A percentile compares a stretch with the other conserved stretches of the same genome.
These are phyloP conservation scores for Sarcomyxa edulis DNA, from an alignment of 768 basidiomycete species.

Conservation along the genomic window DNA sequence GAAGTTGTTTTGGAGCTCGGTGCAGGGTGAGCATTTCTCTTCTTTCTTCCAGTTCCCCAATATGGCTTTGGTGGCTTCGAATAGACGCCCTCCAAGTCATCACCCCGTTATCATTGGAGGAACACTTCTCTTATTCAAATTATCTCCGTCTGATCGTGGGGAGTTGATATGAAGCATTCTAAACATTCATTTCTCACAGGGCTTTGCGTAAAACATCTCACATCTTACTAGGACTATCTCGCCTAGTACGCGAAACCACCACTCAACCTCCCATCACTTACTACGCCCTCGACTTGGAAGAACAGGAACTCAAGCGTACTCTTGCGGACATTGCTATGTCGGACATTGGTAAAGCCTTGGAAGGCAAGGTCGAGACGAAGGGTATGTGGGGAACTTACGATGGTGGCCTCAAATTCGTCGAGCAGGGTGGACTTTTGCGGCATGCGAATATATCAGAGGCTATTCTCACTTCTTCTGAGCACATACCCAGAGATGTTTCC, in stretches of 20 bases:
- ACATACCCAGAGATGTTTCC: slow-evolving; percentile 25
- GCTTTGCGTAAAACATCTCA: slow-evolving; percentile 87
- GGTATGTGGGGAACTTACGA: slow-evolving; percentile 93
- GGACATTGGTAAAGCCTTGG: slow-evolving; percentile 52
- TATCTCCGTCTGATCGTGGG: too few relatives aligned
- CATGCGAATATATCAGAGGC: slow-evolving; percentile 9
- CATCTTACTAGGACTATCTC: slow-evolving; percentile 68
- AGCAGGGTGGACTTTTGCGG: slow-evolving; percentile 56
- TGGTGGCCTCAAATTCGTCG: slow-evolving; percentile 77
- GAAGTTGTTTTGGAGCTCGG: slow-evolving; percentile 86
- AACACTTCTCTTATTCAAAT: too few relatives aligned
- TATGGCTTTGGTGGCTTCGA: too few relatives aligned
- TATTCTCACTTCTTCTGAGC: slow-evolving; percentile 2
- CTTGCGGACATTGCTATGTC: slow-evolving; percentile 62
- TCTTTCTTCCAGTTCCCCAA: slow-evolving; percentile 5
- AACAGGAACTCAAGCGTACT: slow-evolving; percentile 78
- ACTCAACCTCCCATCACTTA: slow-evolving; percentile 60
- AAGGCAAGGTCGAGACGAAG: slow-evolving; percentile 71
- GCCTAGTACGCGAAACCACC: slow-evolving; percentile 32
- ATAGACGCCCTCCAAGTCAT: too few relatives aligned
- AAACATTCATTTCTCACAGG: slow-evolving; percentile 30
- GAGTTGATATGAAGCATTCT: too few relatives aligned
- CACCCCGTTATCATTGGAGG: too few relatives aligned
- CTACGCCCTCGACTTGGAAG: slow-evolving; percentile 91
- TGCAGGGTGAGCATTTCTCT: slow-evolving; percentile 66